Base-by-base conservation (phyloP, 345 rosid species). In the Euphorbia lathyris region DNA sequence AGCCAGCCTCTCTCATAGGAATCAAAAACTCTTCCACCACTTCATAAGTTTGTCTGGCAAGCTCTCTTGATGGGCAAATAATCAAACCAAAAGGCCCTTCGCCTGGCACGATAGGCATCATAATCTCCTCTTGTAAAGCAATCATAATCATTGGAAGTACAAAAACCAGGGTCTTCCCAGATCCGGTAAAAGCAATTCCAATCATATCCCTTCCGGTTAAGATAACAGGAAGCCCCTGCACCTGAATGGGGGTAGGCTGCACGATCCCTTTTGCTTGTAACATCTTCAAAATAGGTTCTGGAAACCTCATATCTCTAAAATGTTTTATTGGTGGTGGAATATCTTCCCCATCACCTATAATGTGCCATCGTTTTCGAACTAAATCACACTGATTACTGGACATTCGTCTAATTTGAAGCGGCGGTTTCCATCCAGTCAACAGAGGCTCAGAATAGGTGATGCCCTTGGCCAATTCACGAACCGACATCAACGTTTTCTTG, bases 241-340 rank as follows among this genome's bases (percentile, higher is more conserved):
- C 97, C 80, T 93, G 98, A 52, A 93, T 93, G 0, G 97, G 98
- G 22, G 96, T 93, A 0, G 98, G 98, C 77, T 91, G 98, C 78
- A 93, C 89, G 7, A 93, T 91, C 9, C 98, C 95, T 75, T 87
- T 93, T 42, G 73, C 95, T 77, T 87, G 91, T 72, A 91, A 74
- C 52, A 50, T 89, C 78, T 80, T 88, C 68, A 89, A 74, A 81
- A 88, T 72, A 0, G 92, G 90, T 25, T 80, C 89, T 0, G 93
- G 96, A 62, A 93, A 88, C 84, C 88, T 85, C 97, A 93, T 91
- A 42, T 93, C 96, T 76, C 83, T 84, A n/a, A 93, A 91, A 59
- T 88, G 87, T 81, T 89, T 94, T 2, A 89, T 86, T 0, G 97
- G 91, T 0, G 97, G 95, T 20, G 92, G 97, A 64, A 88, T 85